A percentile compares a stretch with the other conserved stretches of the same genome.
phyloP scores from a whole-genome alignment of 768 basidiomycete species.

The Tylopilus cervinicoccineus region DNA sequence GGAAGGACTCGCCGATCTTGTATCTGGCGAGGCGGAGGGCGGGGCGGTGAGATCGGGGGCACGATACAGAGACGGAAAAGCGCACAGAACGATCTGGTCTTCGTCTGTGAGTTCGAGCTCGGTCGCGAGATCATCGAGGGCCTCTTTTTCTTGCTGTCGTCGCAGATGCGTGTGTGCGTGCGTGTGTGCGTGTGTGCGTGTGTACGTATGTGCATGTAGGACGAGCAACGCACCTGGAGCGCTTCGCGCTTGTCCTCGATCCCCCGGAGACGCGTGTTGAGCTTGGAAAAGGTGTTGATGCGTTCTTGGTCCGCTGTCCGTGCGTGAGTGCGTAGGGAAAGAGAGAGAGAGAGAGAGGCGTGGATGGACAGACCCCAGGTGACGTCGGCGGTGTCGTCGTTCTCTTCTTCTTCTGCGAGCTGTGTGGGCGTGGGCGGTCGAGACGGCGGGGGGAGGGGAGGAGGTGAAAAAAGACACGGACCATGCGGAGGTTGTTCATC shows the following conservation, averaged over 20 bases:
- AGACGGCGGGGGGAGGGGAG: background rate
- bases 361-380: slow-evolving; percentile 76
- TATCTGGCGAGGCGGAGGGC: slow-evolving; percentile 55
- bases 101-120: slow-evolving; percentile 91
- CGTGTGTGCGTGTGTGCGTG: background rate
- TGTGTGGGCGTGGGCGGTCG: background rate
- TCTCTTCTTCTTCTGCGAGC: slow-evolving; percentile 76
- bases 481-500: slow-evolving; percentile 55
- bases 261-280: slow-evolving; percentile 72
- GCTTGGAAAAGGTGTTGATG: slow-evolving; percentile 89
- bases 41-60: too few relatives aligned
- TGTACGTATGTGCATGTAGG: background rate
- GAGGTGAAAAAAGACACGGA: slow-evolving; percentile 28
- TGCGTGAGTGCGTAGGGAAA: background rate
- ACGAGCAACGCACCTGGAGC: slow-evolving; percentile 56
- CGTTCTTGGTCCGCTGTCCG: slow-evolving; percentile 75
- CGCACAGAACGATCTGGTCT: slow-evolving; percentile 73
- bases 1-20: slow-evolving; percentile 85
- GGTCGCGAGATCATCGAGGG: slow-evolving; percentile 81
- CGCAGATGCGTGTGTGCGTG: background rate
- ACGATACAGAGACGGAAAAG: too few relatives aligned
- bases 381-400: slow-evolving; percentile 70
- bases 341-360: background rate
- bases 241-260: slow-evolving; percentile 68
- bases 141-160: slow-evolving; percentile 87